These are phyloP conservation scores for Neonectria punicea DNA, from an alignment of 2,329 filamentous ascomycete genomes.

Conservation along the genomic window DNA sequence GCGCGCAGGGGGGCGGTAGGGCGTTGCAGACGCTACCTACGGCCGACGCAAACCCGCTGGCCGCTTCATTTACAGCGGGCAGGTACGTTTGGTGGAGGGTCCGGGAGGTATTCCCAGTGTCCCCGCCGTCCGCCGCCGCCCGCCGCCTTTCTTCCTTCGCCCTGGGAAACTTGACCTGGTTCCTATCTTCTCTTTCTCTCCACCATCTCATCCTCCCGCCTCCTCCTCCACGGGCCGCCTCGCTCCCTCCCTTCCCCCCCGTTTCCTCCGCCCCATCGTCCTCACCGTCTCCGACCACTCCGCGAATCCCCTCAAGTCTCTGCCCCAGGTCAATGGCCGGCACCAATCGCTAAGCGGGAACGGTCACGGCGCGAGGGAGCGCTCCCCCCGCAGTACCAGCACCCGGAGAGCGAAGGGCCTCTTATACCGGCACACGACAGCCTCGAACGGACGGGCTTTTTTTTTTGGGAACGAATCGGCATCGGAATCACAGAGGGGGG, in stretches of 20 bases:
- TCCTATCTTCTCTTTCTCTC: constrained; percentile 16
- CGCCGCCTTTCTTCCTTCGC: constrained; percentile 29
- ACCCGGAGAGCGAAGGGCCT: constrained; percentile 43
- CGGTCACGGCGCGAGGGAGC: constrained; percentile 68
- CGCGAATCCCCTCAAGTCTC: constrained; percentile 29
- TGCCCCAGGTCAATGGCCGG: constrained; percentile 64
- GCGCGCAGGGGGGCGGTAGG: not conserved
- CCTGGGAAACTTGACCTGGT: constrained; percentile 37
- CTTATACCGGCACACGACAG: constrained; percentile 37
- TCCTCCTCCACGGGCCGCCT: constrained; percentile 27
- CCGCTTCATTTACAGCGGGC: not conserved
- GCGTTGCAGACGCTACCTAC: constrained; percentile 16
- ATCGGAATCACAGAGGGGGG: constrained; percentile 14
- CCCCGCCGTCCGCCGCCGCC: constrained; percentile 21
- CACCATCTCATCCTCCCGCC: constrained; percentile 19
- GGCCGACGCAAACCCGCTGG: constrained; percentile 28
- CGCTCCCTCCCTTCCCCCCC: constrained; percentile 20
- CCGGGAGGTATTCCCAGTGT: not conserved
- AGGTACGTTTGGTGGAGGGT: not conserved
- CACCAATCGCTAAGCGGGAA: constrained; percentile 63
- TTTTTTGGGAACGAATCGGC: constrained; percentile 16
- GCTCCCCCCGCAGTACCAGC: constrained; percentile 68
- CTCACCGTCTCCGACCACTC: constrained; percentile 21
- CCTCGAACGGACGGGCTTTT: constrained; percentile 21
- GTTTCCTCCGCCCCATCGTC: constrained; percentile 21